Evolutionary conservation across 441 rosid genomes (phyloP), one percentile per base, ranked within the genome.

Genomic region (Francoa sonchifolia): DNA sequence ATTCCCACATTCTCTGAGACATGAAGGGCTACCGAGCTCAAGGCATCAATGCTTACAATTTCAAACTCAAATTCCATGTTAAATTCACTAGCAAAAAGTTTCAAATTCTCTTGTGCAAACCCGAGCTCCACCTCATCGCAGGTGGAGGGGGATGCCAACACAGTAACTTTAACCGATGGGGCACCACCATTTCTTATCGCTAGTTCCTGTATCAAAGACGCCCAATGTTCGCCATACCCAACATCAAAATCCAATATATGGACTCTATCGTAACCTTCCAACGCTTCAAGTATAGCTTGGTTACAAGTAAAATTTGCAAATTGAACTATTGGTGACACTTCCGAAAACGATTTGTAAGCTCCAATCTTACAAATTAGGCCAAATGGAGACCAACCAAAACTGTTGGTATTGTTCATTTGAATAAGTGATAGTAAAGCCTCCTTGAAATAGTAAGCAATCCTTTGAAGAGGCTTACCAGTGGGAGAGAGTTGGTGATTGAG

Each of bases 401-500:
- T 47, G 66, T 7, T 49, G 62, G 31, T 68, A 57, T 51, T 51
- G 18, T 50, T 58, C 58, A 37, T 57, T 45, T 66, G 77, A 14
- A 73, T 61, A 8, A 73, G 67, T 30, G 59, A 67, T 44, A 61
- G 72, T 48, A 88, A 68, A 59, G 95, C 95, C 55, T 88, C 95
- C 72, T 65, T 83, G 76, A 79, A 79, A 63, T 84, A 84, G 41
- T 71, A 79, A 52, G 86, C 87, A 53, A 82, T 79, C 69, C 93
- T 68, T n/a, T 63, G 63, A 42, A 78, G 70, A 49, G 97, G 89
- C 68, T 80, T 83, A 39, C 93, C 93, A 0, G 62, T 38, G 0
- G 84, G 82, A 34, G 93, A 73, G 77, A 88, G 93, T 72, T 76
- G 77, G 73, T 90, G 99, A 90, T 90, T 90, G 96, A 90, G 99